Evolutionary conservation across 106 monocot genomes (phyloP), one percentile per base, ranked within the genome.

Genomic region (Acorus calamus): DNA sequence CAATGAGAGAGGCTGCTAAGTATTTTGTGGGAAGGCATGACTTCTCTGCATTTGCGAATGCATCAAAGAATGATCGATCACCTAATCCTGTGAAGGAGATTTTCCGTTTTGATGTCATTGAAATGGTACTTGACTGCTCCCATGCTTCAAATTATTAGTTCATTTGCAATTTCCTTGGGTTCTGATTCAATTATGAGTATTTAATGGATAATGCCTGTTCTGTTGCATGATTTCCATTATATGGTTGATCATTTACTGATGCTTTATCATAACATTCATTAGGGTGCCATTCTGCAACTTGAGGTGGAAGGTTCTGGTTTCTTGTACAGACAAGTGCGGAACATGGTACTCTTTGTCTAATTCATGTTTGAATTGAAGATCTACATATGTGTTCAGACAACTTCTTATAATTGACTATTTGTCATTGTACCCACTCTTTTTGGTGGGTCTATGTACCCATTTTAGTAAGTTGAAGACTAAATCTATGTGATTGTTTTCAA

Each of bases 251-350:
- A 41, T 12, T 57, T 10, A 44, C 7, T 53, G 11, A 7, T 43
- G 4, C 3, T 2, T 51, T 46, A 44, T 64, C 7, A 53, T 73
- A 44, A 52, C 61, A 49, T 62, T 57, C 7, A 78, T 11, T 62
- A 91, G 90, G 78, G 65, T 70, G 50, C 66, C 56, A 41, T 86
- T 69, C 66, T 91, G 64, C 83, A 86, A 61, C 78, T 91, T 57
- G 90, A 86, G 76, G 81, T 91, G 51, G 90, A 91, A 69, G 90
- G 90, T 14, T 68, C 86, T 55, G 90, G 90, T 64, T 90, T 91
- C 59, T 68, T 91, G 50, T 86, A 78, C 69, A 71, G 80, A 72
- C 90, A 91, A 91, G 90, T 91, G 46, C 74, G 90, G 45, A 91
- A 91, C 78, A 91, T 91, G 90, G 90, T 86, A 78, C 70, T 74